Percentiles rank a stretch among this genome's conserved stretches.
phyloP scores from a whole-genome alignment of 306 rosid species.

The Quercus berberidifolia region DNA sequence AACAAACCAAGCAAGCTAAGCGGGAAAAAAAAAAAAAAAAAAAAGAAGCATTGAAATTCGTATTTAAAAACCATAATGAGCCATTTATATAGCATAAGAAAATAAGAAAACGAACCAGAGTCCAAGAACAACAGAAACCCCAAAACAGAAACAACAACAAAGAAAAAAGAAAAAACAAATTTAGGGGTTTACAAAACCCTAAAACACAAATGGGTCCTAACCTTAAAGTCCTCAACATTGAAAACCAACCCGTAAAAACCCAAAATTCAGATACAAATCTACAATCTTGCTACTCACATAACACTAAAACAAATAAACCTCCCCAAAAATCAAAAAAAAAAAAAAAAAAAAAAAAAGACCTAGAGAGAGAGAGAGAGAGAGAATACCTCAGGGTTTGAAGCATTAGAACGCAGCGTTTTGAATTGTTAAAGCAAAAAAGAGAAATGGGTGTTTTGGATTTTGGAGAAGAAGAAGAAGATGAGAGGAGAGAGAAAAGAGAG shows the following conservation, averaged over 20 bases:
- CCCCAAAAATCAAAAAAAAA: not conserved
- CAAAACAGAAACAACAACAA: not conserved
- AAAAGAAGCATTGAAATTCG: not conserved
- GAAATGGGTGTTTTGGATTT: not conserved
- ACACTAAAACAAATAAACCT: not conserved
- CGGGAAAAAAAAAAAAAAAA: not conserved
- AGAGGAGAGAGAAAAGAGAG: not conserved
- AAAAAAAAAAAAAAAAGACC: too few species aligned
- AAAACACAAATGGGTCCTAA: not conserved
- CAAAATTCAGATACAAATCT: not conserved
- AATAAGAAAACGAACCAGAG: not conserved
- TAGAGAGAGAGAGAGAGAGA: not conserved
- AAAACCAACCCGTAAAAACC: not conserved
- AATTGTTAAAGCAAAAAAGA: too few species aligned
- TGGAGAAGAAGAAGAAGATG: slow-evolving; percentile 1
- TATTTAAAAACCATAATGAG: not conserved
- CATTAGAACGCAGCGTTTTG: too few species aligned
- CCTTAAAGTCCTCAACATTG: not conserved
- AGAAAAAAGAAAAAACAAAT: not conserved
- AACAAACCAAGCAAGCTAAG: not conserved
- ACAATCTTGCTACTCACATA: not conserved
- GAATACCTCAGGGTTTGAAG: not conserved
- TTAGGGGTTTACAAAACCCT: not conserved
- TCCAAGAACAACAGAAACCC: not conserved
- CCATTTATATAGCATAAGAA: not conserved